These are phyloP conservation scores for Chalciporus piperatus DNA, from an alignment of 768 basidiomycete species.

Conservation along the genomic window DNA sequence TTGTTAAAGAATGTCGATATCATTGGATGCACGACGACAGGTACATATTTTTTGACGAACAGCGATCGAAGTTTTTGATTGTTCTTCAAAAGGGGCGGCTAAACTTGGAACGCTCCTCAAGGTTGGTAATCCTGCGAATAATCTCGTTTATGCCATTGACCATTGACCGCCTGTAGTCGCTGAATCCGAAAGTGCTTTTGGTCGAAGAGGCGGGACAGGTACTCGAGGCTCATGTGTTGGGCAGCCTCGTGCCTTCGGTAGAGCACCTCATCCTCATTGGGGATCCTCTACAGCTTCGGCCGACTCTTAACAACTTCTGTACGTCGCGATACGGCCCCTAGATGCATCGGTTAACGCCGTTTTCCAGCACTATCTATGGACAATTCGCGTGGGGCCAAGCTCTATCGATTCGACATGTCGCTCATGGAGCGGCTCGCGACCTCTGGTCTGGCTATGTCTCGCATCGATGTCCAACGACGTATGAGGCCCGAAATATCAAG, in stretches of 20 bases:
- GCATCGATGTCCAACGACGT: constrained; percentile 67
- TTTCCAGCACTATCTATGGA: constrained; percentile 65
- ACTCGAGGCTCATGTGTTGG: constrained; percentile 72
- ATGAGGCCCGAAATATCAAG: constrained; percentile 72
- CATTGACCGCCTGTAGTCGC: constrained; percentile 37
- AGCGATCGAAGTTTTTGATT: neutral
- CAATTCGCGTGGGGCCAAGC: constrained; percentile 46
- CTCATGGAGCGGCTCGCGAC: constrained; percentile 71
- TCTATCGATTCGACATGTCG: constrained; percentile 70
- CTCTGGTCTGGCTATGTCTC: constrained; percentile 61
- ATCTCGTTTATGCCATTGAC: neutral
- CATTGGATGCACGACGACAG: constrained; percentile 77
- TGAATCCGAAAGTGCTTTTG: constrained; percentile 59
- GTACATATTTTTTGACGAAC: constrained; percentile 30
- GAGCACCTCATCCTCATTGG: constrained; percentile 80
- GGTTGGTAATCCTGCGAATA: constrained; percentile 32
- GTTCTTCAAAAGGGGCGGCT: constrained; percentile 52
- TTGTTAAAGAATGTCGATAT: constrained; percentile 56
- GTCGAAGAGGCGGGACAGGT: constrained; percentile 86
- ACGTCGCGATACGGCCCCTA: constrained; percentile 11
- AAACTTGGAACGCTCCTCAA: constrained; percentile 57
- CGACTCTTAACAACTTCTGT: constrained; percentile 64
- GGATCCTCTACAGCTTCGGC: constrained; percentile 74
- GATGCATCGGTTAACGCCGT: neutral
- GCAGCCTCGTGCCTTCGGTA: constrained; percentile 59